Conservation (phyloP, 371 early-diverging fungal genomes). For the Lichtheimia hyalospora region DNA sequence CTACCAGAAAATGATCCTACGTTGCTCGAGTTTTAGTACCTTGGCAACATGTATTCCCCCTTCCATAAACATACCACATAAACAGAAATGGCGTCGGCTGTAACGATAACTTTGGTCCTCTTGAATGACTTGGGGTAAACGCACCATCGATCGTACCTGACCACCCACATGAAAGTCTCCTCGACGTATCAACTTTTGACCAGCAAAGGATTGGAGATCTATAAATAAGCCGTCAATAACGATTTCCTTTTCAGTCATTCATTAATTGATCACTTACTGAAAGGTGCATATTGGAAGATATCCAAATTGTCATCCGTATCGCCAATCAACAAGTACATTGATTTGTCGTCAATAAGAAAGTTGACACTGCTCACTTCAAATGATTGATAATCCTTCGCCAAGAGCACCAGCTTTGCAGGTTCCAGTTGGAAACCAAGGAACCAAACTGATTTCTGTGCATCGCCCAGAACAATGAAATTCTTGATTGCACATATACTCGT, state of each 20-base stretch:
- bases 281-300: slow-evolving; percentile 85
- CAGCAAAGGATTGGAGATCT: slow-evolving; percentile 88
- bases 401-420: slow-evolving; percentile 83
- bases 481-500: slow-evolving; percentile 83
- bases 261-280: slow-evolving; percentile 54
- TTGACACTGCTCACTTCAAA: slow-evolving; percentile 73
- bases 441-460: slow-evolving; percentile 90
- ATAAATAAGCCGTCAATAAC: not conserved
- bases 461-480: slow-evolving; percentile 91
- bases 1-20: slow-evolving; percentile 72
- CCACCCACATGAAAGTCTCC: slow-evolving; percentile 89
- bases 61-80: slow-evolving; percentile 45
- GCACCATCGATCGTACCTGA: slow-evolving; percentile 64
- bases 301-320: slow-evolving; percentile 85
- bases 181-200: slow-evolving; percentile 85
- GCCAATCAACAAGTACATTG: slow-evolving; percentile 75
- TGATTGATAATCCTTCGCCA: slow-evolving; percentile 89
- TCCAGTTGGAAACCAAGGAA: slow-evolving; percentile 97
- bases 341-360: slow-evolving; percentile 76
- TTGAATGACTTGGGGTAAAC: slow-evolving; percentile 52
- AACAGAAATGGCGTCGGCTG: slow-evolving; percentile 43
- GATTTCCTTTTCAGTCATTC: not conserved
- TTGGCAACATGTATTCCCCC: not conserved
- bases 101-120: slow-evolving; percentile 20
- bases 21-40: not conserved